These are phyloP conservation scores for Ogataea hybrid DNA, from an alignment of 1,139 yeast species.

Conservation along the genomic window DNA sequence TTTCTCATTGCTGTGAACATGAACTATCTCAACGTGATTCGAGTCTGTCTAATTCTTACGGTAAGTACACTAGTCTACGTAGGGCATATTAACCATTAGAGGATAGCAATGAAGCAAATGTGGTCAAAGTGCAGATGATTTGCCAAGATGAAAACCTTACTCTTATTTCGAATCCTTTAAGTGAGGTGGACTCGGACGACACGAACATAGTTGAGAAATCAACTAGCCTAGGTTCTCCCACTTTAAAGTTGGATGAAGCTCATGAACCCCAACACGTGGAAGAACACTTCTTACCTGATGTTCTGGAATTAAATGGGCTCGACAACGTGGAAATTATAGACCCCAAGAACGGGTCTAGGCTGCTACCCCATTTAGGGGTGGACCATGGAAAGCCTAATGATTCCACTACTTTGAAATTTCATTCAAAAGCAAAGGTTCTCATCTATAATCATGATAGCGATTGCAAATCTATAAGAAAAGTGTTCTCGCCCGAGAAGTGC, in stretches of 20 bases:
- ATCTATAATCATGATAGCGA: slow-evolving; percentile 21
- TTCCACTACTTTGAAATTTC: slow-evolving; percentile 14
- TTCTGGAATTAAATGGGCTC: neutral
- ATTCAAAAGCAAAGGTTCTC: slow-evolving; percentile 21
- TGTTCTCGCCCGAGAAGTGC: slow-evolving; percentile 12
- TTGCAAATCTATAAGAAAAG: slow-evolving; percentile 18
- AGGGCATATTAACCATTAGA: neutral
- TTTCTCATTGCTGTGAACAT: neutral
- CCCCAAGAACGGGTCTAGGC: too few species aligned
- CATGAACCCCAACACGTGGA: neutral
- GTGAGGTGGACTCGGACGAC: slow-evolving; percentile 10
- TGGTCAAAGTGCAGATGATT: slow-evolving; percentile 6
- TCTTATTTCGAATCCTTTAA: slow-evolving; percentile 1
- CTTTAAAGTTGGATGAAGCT: slow-evolving; percentile 6
- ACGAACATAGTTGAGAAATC: slow-evolving; percentile 11
- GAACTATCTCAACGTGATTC: slow-evolving; percentile 3
- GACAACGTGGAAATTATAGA: too few species aligned
- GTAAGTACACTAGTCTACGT: too few species aligned
- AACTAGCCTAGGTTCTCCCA: slow-evolving; percentile 6
- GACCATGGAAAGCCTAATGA: too few species aligned
- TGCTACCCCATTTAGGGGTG: too few species aligned
- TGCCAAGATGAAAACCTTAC: neutral
- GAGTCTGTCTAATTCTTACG: neutral
- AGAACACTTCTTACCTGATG: neutral
- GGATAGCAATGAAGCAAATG: slow-evolving; percentile 9